A percentile compares a stretch with the other conserved stretches of the same genome.
These are phyloP conservation scores for Hyaloscypha hepaticicola DNA, from an alignment of 495 filamentous ascomycete genomes.

Conservation along the genomic window DNA sequence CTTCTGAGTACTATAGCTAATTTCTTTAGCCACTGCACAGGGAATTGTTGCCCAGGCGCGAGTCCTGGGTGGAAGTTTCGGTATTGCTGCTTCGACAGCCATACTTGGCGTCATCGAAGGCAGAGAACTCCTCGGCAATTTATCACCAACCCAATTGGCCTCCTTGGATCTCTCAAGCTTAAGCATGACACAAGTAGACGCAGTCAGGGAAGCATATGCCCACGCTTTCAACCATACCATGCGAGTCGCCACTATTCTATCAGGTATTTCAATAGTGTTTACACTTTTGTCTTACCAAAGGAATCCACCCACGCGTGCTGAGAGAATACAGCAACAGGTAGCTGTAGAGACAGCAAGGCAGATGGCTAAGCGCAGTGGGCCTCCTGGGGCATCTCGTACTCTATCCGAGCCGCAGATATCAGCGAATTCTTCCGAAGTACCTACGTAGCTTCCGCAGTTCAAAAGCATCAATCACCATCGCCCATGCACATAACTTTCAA, in stretches of 20 bases:
- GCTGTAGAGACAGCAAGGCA: constrained; percentile 9
- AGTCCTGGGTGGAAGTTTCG: constrained; percentile 48
- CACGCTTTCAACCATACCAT: constrained; percentile 25
- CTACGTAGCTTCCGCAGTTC: too few relatives aligned
- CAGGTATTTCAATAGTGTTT: constrained; percentile 12
- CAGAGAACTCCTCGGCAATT: constrained; percentile 19
- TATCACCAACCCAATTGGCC: constrained; percentile 30
- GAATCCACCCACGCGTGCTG: constrained; percentile 11
- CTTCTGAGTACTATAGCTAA: neutral
- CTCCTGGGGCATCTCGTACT: too few relatives aligned
- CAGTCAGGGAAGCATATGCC: constrained; percentile 21
- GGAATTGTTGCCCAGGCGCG: constrained; percentile 48
- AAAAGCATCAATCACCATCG: too few relatives aligned
- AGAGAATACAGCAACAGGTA: constrained; percentile 17
- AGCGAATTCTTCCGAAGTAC: too few relatives aligned
- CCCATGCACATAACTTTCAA: too few relatives aligned
- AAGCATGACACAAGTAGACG: constrained; percentile 7
- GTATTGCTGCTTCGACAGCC: constrained; percentile 47
- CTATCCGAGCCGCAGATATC: too few relatives aligned
- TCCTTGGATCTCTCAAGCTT: constrained; percentile 24
- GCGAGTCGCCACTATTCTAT: constrained; percentile 11
- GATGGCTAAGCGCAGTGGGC: neutral
- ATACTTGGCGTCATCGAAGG: constrained; percentile 38
- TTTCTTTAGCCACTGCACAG: constrained; percentile 44
- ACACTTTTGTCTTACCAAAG: constrained; percentile 2